Base-by-base conservation (phyloP, 495 filamentous ascomycete genomes). In the Amniculicola lignicola region DNA sequence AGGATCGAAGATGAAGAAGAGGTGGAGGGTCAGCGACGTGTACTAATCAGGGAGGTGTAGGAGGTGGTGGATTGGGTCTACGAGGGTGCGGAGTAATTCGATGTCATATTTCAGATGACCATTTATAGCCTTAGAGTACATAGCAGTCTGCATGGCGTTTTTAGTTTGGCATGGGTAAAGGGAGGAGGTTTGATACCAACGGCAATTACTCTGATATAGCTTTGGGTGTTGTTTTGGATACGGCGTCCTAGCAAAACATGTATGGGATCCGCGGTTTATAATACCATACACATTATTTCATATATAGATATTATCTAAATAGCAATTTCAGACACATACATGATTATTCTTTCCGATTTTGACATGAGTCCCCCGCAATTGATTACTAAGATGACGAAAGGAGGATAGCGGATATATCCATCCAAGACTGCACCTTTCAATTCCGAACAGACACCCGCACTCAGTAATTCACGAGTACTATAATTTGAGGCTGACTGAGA, bases 1-100 rank as follows among this genome's bases (percentile, higher is more conserved):
- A 53, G 9, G 16, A 35, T 59, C 5, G 56, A 59, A 24, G 48
- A 59, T 2, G 37, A 51, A 4, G 14, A n/a, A 35, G 38, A 39
- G 29, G 9, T 33, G 9, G 9, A 33, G 29, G 9, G 7, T n/a
- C 29, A 33, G 29, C 29, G 7, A 9, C 29, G n/a, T 9, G 29
- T 33, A 33, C 29, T n/a, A n/a, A n/a, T n/a, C n/a, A n/a, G n/a
- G n/a, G n/a, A n/a, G n/a, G n/a, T n/a, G n/a, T n/a, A n/a, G n/a
- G n/a, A n/a, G n/a, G n/a, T n/a, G n/a, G n/a, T n/a, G n/a, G n/a
- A n/a, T n/a, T 9, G 29, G 9, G 29, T 9, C n/a, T n/a, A n/a
- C 29, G 29, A 33, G 29, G 29, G n/a, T n/a, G n/a, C 29, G 7
- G 9, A n/a, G 9, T 7, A 33, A 7, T 33, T 33, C 29, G 29